Conservation (phyloP, 352 stramenopile genomes). For the Lagenidium sp. region DNA sequence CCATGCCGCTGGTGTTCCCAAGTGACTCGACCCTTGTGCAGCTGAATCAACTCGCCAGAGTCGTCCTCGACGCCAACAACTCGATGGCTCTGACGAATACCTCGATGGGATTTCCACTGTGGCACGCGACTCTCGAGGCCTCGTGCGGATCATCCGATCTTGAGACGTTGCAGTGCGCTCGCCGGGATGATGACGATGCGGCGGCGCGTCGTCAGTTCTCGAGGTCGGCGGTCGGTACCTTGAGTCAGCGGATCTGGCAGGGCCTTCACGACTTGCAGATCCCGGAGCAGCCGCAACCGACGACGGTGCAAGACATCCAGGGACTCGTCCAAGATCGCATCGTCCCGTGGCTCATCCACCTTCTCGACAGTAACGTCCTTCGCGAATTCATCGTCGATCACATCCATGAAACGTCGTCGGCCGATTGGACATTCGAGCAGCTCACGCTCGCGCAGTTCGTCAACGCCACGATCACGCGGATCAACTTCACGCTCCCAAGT, state of each 20-base stretch:
- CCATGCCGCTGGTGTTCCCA: not conserved
- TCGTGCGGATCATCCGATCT: constrained; percentile 16
- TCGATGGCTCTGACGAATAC: constrained; percentile 19
- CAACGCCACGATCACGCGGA: constrained; percentile 21
- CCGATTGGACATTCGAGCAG: too few relatives aligned
- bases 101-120: constrained; percentile 25
- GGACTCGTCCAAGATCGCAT: constrained; percentile 21
- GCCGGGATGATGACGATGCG: not conserved
- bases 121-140: constrained; percentile 21
- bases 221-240: not conserved
- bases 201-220: not conserved
- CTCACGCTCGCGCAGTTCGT: constrained; percentile 37
- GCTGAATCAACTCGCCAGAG: constrained; percentile 2
- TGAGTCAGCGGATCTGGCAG: not conserved
- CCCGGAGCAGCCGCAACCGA: not conserved
- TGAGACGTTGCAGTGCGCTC: constrained; percentile 2
- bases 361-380: constrained; percentile 29
- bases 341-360: constrained; percentile 27
- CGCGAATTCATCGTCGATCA: constrained; percentile 22
- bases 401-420: too few relatives aligned
- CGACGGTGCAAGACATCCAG: not conserved
- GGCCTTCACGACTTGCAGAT: not conserved
- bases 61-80: constrained; percentile 16
- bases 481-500: constrained; percentile 16
- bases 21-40: not conserved